Evolutionary conservation across 176 grass and related monocot species (phyloP), one percentile per base, ranked within the genome.

Genomic region (Cenchrus fungigraminus): DNA sequence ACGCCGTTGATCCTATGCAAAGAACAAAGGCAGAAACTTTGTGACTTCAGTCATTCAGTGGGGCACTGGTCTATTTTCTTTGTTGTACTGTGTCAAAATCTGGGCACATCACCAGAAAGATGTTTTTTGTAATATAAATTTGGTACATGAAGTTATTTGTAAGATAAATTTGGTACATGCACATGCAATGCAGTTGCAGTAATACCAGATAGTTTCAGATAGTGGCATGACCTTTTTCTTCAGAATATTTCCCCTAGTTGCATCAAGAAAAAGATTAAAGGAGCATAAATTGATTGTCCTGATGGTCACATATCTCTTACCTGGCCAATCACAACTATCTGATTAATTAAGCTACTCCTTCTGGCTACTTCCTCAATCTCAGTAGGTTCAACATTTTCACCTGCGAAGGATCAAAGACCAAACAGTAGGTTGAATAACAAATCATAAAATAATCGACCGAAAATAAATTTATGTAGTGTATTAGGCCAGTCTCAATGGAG

Each of bases 361-460:
- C 85, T 67, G 49, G 91, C 96, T 65, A 91, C 86, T 71, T 87
- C 96, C 85, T 95, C 96, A 31, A 98, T 85, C 40, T 95, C 96
- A 85, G 85, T 73, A 46, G 93, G 96, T 66, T 98, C 96, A 84
- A 98, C 93, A 85, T 98, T 98, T 90, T 98, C 93, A 80, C 93
- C 96, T 98, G 72, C 47, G 87, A 71, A 76, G 22, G 22, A 78
- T 66, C 12, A 79, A 79, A 64, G 10, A 45, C 43, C 44, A 19
- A 45, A 14, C 9, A 32, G 40, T n/a, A 50, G 79, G 43, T 49
- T 2, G 19, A 14, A 69, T 11, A 81, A 9, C 66, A 63, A 52
- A 54, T 53, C 28, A 67, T 34, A 59, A 49, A 85, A 8, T 62
- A 31, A 22, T 83, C 8, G 6, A 74, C 6, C 1, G 17, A 68